phyloP scores from a whole-genome alignment of 345 rosid species.

The Rhizophora mangle region DNA sequence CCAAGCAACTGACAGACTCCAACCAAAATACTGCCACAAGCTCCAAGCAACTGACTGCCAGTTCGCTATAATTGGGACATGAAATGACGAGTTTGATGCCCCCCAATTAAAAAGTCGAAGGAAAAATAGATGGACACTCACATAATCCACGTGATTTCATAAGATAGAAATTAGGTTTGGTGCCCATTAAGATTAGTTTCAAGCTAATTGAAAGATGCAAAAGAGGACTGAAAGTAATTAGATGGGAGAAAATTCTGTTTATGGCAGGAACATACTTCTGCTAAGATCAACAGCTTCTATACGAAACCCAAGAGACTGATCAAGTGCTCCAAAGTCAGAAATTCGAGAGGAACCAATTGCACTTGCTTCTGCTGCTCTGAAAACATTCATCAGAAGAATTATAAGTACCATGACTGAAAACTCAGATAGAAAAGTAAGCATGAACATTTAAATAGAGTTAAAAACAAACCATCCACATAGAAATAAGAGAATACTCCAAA shows the following conservation, averaged over 20 bases:
- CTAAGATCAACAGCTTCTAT: conserved; percentile 52
- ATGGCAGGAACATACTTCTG: conserved; percentile 36
- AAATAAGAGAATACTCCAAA: too few relatives aligned
- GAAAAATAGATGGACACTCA: background rate
- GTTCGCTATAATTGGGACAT: background rate
- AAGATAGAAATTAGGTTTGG: background rate
- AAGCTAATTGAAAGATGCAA: too few relatives aligned
- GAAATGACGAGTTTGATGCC: background rate
- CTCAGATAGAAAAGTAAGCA: conserved; percentile 1
- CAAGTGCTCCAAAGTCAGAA: conserved; percentile 44
- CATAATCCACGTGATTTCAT: background rate
- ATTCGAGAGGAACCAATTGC: conserved; percentile 36
- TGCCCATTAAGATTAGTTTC: too few relatives aligned
- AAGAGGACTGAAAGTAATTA: too few relatives aligned
- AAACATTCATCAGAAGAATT: conserved; percentile 23
- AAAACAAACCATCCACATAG: background rate
- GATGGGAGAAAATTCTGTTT: background rate
- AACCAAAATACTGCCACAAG: background rate
- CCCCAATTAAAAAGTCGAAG: background rate
- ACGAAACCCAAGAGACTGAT: conserved; percentile 49
- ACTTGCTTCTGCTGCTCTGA: conserved; percentile 48
- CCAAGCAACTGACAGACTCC: background rate
- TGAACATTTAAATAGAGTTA: background rate
- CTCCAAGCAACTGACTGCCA: background rate
- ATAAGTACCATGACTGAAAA: conserved; percentile 14